phyloP scores from a whole-genome alignment of 2,329 filamentous ascomycete genomes.

The Zelopaecilomyces penicillatus region DNA sequence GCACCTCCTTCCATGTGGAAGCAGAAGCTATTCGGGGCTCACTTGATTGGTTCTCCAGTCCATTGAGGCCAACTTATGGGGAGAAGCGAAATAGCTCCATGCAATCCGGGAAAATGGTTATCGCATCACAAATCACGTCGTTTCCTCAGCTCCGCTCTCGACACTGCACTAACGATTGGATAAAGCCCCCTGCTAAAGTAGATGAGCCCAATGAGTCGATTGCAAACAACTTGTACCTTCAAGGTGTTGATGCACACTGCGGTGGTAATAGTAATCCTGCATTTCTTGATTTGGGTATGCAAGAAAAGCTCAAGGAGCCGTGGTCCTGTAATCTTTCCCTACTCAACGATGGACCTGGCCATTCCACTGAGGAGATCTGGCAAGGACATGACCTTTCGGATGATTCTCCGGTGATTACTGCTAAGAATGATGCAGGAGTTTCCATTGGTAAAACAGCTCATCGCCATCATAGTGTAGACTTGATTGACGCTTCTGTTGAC shows the following conservation, averaged over 20 bases:
- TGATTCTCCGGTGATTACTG: background rate
- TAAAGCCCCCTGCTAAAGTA: slow-evolving; percentile 15
- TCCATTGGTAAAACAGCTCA: slow-evolving; percentile 17
- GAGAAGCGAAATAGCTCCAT: too few relatives aligned
- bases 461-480: slow-evolving; percentile 10
- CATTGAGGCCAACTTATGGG: too few relatives aligned
- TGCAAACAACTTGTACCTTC: slow-evolving; percentile 16
- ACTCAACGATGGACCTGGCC: slow-evolving; percentile 15
- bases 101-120: background rate
- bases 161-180: slow-evolving; percentile 25
- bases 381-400: background rate
- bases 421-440: slow-evolving; percentile 14
- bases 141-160: slow-evolving; percentile 25
- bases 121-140: slow-evolving; percentile 22
- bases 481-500: background rate
- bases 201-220: slow-evolving; percentile 8
- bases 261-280: slow-evolving; percentile 7
- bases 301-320: slow-evolving; percentile 9
- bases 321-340: slow-evolving; percentile 10
- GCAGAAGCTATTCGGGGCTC: too few relatives aligned
- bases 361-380: slow-evolving; percentile 9
- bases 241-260: slow-evolving; percentile 23
- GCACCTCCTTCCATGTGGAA: too few relatives aligned
- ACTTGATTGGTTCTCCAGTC: too few relatives aligned
- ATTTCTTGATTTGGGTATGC: slow-evolving; percentile 4